These are phyloP conservation scores for Boletus eberwhitei DNA, from an alignment of 768 basidiomycete genomes.

Conservation along the genomic window DNA sequence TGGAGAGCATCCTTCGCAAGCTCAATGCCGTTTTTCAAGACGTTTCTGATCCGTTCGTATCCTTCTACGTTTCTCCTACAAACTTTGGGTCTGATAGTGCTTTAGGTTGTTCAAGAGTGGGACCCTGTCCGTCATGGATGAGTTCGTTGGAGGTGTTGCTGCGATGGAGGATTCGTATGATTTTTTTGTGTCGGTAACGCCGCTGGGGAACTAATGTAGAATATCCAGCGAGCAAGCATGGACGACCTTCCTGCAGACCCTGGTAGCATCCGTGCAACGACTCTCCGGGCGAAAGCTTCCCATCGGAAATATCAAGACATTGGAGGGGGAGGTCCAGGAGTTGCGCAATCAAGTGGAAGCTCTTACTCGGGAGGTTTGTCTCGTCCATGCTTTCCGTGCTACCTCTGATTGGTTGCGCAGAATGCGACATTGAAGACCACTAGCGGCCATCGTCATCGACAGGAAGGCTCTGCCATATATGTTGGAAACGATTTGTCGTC, in stretches of 20 bases:
- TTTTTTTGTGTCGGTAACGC: not conserved
- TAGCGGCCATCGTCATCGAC: constrained; percentile 1
- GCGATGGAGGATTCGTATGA: constrained; percentile 62
- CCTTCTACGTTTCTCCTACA: not conserved
- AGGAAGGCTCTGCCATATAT: constrained; percentile 18
- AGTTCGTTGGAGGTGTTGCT: constrained; percentile 61
- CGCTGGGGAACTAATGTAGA: constrained; percentile 14
- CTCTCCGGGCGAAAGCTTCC: constrained; percentile 64
- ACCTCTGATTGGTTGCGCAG: constrained; percentile 5
- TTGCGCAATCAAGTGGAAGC: constrained; percentile 60
- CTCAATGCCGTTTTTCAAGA: constrained; percentile 55
- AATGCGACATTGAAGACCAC: not conserved
- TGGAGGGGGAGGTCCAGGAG: constrained; percentile 58
- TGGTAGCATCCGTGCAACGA: constrained; percentile 57
- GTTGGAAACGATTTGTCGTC: constrained; percentile 7
- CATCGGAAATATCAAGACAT: constrained; percentile 42
- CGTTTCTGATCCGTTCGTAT: constrained; percentile 57
- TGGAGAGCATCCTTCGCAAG: constrained; percentile 59
- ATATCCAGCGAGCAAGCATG: constrained; percentile 60
- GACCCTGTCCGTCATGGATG: constrained; percentile 55
- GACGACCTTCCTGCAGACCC: constrained; percentile 57
- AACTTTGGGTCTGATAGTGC: constrained; percentile 4
- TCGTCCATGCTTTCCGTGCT: not conserved
- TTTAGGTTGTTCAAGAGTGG: constrained; percentile 61
- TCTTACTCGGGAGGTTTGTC: constrained; percentile 60